These are phyloP conservation scores for Rehmannia glutinosa DNA, from an alignment of 257 asterid species.

Conservation along the genomic window DNA sequence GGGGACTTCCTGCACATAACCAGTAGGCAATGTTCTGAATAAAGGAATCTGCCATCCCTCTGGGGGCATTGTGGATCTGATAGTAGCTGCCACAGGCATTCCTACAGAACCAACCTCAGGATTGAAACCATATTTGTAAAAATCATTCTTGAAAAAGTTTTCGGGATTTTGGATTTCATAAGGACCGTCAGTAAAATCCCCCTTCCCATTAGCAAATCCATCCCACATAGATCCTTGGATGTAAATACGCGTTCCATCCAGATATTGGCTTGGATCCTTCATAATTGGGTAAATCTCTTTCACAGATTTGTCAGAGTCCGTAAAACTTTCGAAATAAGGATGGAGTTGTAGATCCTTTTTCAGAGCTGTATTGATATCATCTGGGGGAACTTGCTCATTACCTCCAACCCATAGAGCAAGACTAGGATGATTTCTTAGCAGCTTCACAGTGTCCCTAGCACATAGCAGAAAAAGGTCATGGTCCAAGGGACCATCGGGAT, in stretches of 20 bases:
- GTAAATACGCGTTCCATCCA: slow-evolving; percentile 87
- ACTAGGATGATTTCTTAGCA: slow-evolving; percentile 93
- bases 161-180: slow-evolving; percentile 93
- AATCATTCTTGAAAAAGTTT: slow-evolving; percentile 77
- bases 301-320: slow-evolving; percentile 9
- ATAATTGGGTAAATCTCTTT: slow-evolving; percentile 15
- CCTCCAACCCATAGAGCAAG: slow-evolving; percentile 99
- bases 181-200: slow-evolving; percentile 90
- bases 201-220: slow-evolving; percentile 95
- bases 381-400: slow-evolving; percentile 95
- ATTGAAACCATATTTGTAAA: slow-evolving; percentile 78
- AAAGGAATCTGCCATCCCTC: slow-evolving; percentile 90
- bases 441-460: slow-evolving; percentile 90
- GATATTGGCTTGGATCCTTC: slow-evolving; percentile 80
- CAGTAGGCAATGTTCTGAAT: slow-evolving; percentile 50
- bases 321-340: slow-evolving; percentile 41
- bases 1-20: slow-evolving; percentile 77
- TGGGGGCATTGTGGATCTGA: slow-evolving; percentile 85
- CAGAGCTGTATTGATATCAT: slow-evolving; percentile 72
- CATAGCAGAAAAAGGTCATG: slow-evolving; percentile 87
- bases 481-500: slow-evolving; percentile 90
- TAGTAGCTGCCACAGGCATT: slow-evolving; percentile 97
- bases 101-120: slow-evolving; percentile 99
- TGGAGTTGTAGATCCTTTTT: slow-evolving; percentile 68
- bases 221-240: slow-evolving; percentile 97